These are phyloP conservation scores for Aschersonia sp. DNA, from an alignment of 2,329 filamentous ascomycete genomes.

Conservation along the genomic window DNA sequence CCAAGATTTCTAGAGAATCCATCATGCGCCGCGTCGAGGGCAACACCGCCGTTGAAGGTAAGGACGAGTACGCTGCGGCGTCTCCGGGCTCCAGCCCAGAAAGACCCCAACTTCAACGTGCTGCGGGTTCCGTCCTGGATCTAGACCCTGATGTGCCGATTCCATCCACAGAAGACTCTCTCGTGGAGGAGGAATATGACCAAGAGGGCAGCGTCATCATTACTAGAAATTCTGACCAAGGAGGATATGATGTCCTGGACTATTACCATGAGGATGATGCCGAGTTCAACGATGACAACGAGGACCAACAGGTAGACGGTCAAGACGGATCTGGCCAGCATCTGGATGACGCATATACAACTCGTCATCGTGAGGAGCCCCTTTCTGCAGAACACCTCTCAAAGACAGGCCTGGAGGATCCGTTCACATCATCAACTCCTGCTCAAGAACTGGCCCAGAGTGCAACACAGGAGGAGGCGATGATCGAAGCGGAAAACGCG, in stretches of 20 bases:
- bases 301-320: slow-evolving; percentile 37
- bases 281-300: slow-evolving; percentile 20
- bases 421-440: background rate
- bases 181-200: slow-evolving; percentile 39
- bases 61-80: slow-evolving; percentile 48
- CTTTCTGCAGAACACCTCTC: too few species aligned
- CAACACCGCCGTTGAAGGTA: slow-evolving; percentile 36
- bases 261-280: slow-evolving; percentile 46
- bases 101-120: slow-evolving; percentile 29
- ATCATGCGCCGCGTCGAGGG: slow-evolving; percentile 81
- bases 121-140: slow-evolving; percentile 1
- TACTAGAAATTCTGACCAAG: slow-evolving; percentile 48
- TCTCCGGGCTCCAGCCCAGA: slow-evolving; percentile 45
- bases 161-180: slow-evolving; percentile 65
- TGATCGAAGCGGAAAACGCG: slow-evolving; percentile 11
- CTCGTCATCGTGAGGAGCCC: too few species aligned
- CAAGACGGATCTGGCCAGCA: background rate
- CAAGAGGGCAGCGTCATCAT: slow-evolving; percentile 50
- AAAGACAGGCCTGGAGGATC: background rate
- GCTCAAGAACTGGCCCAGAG: background rate
- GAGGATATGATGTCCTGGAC: slow-evolving; percentile 50
- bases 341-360: background rate
- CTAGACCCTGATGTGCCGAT: slow-evolving; percentile 84
- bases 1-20: slow-evolving; percentile 82
- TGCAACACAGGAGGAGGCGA: slow-evolving; percentile 5